phyloP scores from a whole-genome alignment of 495 filamentous ascomycete species.

The Aspergillus sclerotioniger region DNA sequence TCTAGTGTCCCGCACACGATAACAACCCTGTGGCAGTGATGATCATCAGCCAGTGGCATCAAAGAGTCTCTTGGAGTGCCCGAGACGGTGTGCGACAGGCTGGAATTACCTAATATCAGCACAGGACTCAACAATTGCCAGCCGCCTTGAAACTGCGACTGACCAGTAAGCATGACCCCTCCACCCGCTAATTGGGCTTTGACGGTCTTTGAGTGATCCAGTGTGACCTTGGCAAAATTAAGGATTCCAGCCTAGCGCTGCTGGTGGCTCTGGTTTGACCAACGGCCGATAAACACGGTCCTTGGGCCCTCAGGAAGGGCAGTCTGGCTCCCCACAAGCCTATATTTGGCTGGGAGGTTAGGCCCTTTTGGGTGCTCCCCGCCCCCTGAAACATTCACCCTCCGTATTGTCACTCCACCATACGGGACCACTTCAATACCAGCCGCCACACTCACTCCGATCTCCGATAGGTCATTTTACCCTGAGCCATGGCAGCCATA shows the following conservation, averaged over 20 bases:
- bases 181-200: background rate
- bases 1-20: background rate
- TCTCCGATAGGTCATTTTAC: background rate
- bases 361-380: conserved; percentile 11
- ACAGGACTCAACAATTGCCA: background rate
- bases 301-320: background rate
- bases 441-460: background rate
- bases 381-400: conserved; percentile 21
- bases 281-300: conserved; percentile 24
- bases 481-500: background rate
- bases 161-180: conserved; percentile 9
- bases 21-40: conserved; percentile 9
- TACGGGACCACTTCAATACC: conserved; percentile 1
- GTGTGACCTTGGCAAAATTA: conserved; percentile 18
- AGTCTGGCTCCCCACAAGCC: conserved; percentile 14
- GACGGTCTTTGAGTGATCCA: background rate
- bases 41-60: conserved; percentile 3
- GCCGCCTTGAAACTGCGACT: conserved; percentile 16
- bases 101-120: background rate
- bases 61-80: background rate
- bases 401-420: conserved; percentile 4
- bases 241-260: conserved; percentile 15
- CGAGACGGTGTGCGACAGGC: background rate
- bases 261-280: conserved; percentile 16
- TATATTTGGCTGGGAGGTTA: conserved; percentile 20